A percentile compares a stretch with the other conserved stretches of the same genome.
Evolutionary conservation across 2,329 filamentous ascomycete species (phyloP).

Genomic region (Phialophora expanda): DNA sequence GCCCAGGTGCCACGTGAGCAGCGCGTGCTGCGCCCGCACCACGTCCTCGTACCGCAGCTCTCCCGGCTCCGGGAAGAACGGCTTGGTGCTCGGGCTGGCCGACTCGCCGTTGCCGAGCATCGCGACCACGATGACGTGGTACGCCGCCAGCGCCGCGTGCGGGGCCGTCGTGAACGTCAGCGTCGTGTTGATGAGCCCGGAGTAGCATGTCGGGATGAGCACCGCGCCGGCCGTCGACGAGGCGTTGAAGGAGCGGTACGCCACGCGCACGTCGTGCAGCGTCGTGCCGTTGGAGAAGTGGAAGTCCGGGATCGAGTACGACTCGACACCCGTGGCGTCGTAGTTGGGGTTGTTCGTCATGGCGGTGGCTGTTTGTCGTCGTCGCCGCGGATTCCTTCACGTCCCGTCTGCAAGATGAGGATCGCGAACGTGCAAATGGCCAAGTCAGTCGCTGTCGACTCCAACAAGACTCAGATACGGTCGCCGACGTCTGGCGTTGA

Average conservation of each 20-base stretch:
- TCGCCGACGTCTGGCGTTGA: no score
- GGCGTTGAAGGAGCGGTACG: conserved; percentile 53
- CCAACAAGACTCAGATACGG: not conserved
- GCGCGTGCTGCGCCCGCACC: conserved; percentile 50
- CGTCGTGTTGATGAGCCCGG: conserved; percentile 58
- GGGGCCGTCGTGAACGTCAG: conserved; percentile 51
- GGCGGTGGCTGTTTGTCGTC: not conserved
- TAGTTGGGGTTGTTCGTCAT: conserved; percentile 29
- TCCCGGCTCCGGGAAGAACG: conserved; percentile 45
- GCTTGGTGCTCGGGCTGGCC: conserved; percentile 54
- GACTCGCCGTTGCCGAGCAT: conserved; percentile 58
- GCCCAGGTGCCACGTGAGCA: conserved; percentile 47
- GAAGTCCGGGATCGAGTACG: conserved; percentile 47
- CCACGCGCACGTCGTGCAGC: conserved; percentile 43
- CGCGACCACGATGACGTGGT: conserved; percentile 56
- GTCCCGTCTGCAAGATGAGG: no score
- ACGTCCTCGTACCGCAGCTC: conserved; percentile 52
- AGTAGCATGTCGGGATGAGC: conserved; percentile 62
- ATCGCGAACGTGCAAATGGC: not conserved
- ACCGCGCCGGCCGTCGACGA: conserved; percentile 47
- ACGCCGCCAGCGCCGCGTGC: conserved; percentile 46
- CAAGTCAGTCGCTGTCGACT: not conserved
- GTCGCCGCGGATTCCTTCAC: no score
- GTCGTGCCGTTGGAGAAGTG: conserved; percentile 47
- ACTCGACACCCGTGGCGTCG: conserved; percentile 42